Evolutionary conservation across 2,329 filamentous ascomycete species (phyloP).

Genomic region (Neofusicoccum laricinum): DNA sequence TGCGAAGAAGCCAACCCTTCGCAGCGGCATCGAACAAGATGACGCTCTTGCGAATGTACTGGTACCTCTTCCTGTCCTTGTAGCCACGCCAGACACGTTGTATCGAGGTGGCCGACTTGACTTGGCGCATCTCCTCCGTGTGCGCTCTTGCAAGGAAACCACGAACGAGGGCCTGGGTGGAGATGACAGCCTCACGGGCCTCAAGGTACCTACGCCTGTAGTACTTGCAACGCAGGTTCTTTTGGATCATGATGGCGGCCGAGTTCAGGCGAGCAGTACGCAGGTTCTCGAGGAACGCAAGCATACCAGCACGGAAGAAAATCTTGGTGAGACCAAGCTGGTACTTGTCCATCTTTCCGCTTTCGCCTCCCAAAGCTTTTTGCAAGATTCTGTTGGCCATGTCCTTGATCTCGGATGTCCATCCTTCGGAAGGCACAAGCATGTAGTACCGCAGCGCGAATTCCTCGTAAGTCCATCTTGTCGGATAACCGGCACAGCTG

Average conservation of each 20-base stretch:
- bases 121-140: constrained; percentile 75
- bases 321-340: constrained; percentile 98
- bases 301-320: constrained; percentile 98
- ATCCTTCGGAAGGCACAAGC: constrained; percentile 82
- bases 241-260: constrained; percentile 96
- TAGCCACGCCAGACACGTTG: constrained; percentile 93
- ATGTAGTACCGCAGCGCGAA: constrained; percentile 98
- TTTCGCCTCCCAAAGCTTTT: constrained; percentile 71
- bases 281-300: constrained; percentile 93
- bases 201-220: constrained; percentile 90
- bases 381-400: constrained; percentile 92
- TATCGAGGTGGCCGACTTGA: constrained; percentile 88
- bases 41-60: constrained; percentile 75
- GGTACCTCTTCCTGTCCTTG: constrained; percentile 80
- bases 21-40: constrained; percentile 84
- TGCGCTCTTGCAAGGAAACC: constrained; percentile 74
- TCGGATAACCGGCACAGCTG: constrained; percentile 94
- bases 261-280: constrained; percentile 87
- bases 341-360: constrained; percentile 69
- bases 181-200: constrained; percentile 75
- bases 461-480: constrained; percentile 97
- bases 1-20: constrained; percentile 88
- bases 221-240: constrained; percentile 94
- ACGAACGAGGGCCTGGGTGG: constrained; percentile 73
- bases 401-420: constrained; percentile 89